Evolutionary conservation across 257 asterid species (phyloP), one percentile per base, ranked within the genome.

Genomic region (Solanum corneliomulleri): DNA sequence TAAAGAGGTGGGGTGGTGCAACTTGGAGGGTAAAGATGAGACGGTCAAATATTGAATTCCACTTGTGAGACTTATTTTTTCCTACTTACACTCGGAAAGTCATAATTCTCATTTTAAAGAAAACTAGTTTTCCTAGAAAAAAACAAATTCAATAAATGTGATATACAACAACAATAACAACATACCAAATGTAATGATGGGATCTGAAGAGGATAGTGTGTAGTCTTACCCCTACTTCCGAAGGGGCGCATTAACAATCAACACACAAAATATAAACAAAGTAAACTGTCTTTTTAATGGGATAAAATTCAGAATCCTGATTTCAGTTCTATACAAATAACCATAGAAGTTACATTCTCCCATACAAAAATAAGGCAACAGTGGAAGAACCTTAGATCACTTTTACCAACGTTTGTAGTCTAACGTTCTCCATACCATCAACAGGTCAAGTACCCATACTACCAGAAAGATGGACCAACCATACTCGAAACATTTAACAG

Each of bases 341-440:
- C 64, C 80, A 85, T 15, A 41, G 42, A 20, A 16, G 42, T 20
- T 3, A 39, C 84, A 83, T 39, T 77, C 89, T 86, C 49, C 89
- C 86, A 85, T 29, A 70, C 62, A 6, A 52, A 18, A 52, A 18
- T 18, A 52, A 52, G 62, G 0, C 5, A 33, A 81, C 18, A 86
- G 56, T 31, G 85, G 89, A 77, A 87, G 80, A 86, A 85, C 82
- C n/a, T 9, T 27, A 13, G 74, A 42, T 85, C 58, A 87, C 31
- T 42, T 66, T 27, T 62, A 68, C 88, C 87, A 56, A 11, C 18
- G n/a, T 70, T 23, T 10, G 33, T 56, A 27, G 47, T 20, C 45
- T 29, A 66, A 20, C 60, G 84, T 77, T 76, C 52, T 85, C 88
- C 89, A 80, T 58, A 82, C 66, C 52, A 80, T 88, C 88, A 82